Base-by-base conservation (phyloP, 2,329 filamentous ascomycete genomes). In the Daldinia eschscholtzii region DNA sequence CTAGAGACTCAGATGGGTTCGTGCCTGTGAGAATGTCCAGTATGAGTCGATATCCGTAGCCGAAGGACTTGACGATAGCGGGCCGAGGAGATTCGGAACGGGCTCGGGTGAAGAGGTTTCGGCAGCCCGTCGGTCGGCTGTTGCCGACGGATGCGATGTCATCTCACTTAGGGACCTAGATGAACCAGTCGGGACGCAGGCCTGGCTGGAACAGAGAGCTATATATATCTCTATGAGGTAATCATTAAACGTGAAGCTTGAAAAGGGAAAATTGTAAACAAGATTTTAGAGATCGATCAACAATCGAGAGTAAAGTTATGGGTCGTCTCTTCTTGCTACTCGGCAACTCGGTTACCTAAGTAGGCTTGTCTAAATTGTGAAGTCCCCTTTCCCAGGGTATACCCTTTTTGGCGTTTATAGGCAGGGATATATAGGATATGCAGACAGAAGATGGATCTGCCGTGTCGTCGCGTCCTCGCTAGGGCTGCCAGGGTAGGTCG, bases 11-110 rank as follows among this genome's bases (percentile, higher is more conserved):
- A n/a, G 30, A 58, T 28, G 39, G 37, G 39, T 48, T 42, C 35
- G 23, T 68, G 65, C 66, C 62, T 68, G 57, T 55, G 53, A 26
- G 37, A 61, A 30, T 30, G 56, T 15, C 66, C 62, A 65, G 18
- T 44, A 48, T 33, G 62, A 57, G 33, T 56, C 58, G 23, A 12
- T 20, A 18, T 44, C 44, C 46, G 52, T 37, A 18, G 44, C 44
- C 28, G 58, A 55, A 28, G 61, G 39, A 33, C 44, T 37, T 5
- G 62, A 18, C 37, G 56, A 61, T 37, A 30, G 18, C 44, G 30
- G 52, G 35, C 57, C 61, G 57, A 20, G 9, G 6, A 39, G 20
- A 33, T 30, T 48, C 26, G 56, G 30, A 7, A 53, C 57, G 56
- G 65, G n/a, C 13, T 68, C 60, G 42, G 48, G 28, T 30, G 28